Percentiles rank a stretch among this genome's conserved stretches.
phyloP scores from a whole-genome alignment of 2,329 filamentous ascomycete species.

The Myrmaecium sp. region DNA sequence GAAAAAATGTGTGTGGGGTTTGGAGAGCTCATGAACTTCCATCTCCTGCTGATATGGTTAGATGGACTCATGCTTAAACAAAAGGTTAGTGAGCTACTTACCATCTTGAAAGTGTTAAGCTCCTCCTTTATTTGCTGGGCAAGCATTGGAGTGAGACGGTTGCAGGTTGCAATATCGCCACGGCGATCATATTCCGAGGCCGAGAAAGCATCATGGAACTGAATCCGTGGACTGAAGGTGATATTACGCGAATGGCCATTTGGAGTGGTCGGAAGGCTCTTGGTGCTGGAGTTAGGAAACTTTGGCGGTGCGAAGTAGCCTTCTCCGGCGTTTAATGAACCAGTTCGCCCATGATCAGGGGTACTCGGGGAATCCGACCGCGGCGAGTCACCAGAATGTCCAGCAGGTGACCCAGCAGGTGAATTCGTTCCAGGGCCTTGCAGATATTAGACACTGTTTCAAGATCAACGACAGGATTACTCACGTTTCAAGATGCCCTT shows the following conservation, averaged over 20 bases:
- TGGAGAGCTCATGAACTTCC: conserved; percentile 98
- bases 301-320: conserved; percentile 80
- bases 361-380: conserved; percentile 78
- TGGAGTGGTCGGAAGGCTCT: conserved; percentile 67
- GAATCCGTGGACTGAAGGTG: conserved; percentile 75
- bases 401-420: conserved; percentile 50
- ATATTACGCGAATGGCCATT: conserved; percentile 45
- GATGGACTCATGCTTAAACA: conserved; percentile 6
- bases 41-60: conserved; percentile 60
- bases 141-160: conserved; percentile 87
- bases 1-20: conserved; percentile 99
- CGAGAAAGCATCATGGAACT: conserved; percentile 95
- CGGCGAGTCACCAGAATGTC: conserved; percentile 57
- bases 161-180: conserved; percentile 94
- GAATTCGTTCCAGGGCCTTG: conserved; percentile 36
- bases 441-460: conserved; percentile 6
- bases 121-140: conserved; percentile 99
- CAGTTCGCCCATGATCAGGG: conserved; percentile 54
- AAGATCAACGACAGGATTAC: too few relatives aligned
- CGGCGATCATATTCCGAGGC: conserved; percentile 89
- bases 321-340: conserved; percentile 49
- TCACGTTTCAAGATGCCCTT: conserved; percentile 91
- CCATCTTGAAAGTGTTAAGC: conserved; percentile 99
- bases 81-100: conserved; percentile 27
- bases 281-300: conserved; percentile 51